Conservation (phyloP, 2,329 filamentous ascomycete species). For the Clonostachys byssicola region DNA sequence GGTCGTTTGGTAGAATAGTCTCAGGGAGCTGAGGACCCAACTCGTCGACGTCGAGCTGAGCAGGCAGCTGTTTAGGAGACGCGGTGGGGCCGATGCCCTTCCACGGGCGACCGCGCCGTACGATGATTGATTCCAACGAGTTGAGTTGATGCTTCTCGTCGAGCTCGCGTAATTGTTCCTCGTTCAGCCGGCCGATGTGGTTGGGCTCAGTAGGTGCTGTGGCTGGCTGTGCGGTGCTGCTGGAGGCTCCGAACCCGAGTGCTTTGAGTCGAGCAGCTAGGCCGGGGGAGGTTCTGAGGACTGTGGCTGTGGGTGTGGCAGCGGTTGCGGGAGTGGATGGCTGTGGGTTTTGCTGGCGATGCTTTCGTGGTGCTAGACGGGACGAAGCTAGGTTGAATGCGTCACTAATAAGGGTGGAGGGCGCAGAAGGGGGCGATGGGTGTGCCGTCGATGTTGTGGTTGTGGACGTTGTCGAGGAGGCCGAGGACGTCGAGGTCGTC, state of each 20-base stretch:
- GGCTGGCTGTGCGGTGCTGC: constrained; percentile 21
- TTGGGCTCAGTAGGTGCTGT: constrained; percentile 25
- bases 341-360: neutral
- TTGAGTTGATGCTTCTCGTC: constrained; percentile 62
- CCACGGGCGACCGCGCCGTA: constrained; percentile 69
- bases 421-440: constrained; percentile 3
- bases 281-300: constrained; percentile 59
- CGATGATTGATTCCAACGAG: constrained; percentile 44
- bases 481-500: neutral
- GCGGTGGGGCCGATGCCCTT: constrained; percentile 50
- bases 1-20: constrained; percentile 42
- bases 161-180: constrained; percentile 65
- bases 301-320: constrained; percentile 7
- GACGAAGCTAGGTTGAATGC: neutral
- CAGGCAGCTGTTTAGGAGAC: neutral
- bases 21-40: constrained; percentile 36
- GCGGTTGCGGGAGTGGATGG: constrained; percentile 1
- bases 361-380: neutral
- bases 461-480: constrained; percentile 10
- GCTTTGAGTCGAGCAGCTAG: constrained; percentile 62
- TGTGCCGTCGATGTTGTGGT: constrained; percentile 10
- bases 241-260: constrained; percentile 51
- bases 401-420: neutral
- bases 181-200: constrained; percentile 63
- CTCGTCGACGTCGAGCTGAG: neutral